phyloP scores from a whole-genome alignment of 495 filamentous ascomycete genomes.

The Cairneyella variabilis region DNA sequence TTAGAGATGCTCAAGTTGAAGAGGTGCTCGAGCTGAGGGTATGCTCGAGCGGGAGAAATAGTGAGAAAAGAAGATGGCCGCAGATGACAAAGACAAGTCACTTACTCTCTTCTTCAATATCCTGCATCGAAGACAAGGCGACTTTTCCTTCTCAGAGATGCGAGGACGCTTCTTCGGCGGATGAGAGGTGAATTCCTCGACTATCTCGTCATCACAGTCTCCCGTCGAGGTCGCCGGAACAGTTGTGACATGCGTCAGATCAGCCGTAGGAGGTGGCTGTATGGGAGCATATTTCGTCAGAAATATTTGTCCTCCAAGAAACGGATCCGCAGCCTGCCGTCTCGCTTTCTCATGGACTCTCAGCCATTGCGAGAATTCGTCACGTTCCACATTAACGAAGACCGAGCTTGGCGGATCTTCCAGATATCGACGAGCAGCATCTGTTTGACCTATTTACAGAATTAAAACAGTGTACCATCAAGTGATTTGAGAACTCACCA shows the following conservation, averaged over 20 bases:
- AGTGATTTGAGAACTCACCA: background rate
- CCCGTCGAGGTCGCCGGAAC: too few species aligned
- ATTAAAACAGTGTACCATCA: background rate
- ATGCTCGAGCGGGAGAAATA: background rate
- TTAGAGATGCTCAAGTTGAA: background rate
- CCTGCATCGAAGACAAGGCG: constrained; percentile 20
- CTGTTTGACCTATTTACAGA: background rate
- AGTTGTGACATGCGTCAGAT: too few species aligned
- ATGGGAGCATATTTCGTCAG: background rate
- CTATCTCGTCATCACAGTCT: background rate
- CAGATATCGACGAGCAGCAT: constrained; percentile 5
- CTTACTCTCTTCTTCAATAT: constrained; percentile 20
- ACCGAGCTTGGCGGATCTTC: background rate
- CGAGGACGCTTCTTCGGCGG: background rate
- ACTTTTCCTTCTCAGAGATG: background rate
- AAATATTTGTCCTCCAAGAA: background rate
- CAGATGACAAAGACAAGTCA: background rate
- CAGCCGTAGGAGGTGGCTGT: background rate
- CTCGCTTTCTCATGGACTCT: background rate
- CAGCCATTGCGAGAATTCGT: constrained; percentile 7
- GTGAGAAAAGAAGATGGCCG: background rate
- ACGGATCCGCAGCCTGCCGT: background rate
- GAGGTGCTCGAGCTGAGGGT: background rate
- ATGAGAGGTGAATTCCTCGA: background rate
- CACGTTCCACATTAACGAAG: background rate